Base-by-base conservation (phyloP, 192 early-diverging fungal species). In the Thoreauomyces humboldtii region DNA sequence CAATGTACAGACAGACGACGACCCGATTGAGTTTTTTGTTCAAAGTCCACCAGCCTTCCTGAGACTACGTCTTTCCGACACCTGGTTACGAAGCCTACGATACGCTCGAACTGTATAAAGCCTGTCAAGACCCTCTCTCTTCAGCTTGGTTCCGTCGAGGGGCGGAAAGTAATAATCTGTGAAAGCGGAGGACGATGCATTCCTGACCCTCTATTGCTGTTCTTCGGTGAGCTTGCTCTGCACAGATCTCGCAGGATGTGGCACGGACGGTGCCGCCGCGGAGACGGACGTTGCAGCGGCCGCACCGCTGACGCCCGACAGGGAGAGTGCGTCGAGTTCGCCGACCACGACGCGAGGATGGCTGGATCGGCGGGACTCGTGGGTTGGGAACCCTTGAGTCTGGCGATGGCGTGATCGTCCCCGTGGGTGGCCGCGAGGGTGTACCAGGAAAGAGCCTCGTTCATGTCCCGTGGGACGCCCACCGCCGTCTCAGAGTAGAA, bases 371-470 rank as follows among this genome's bases (percentile, higher is more conserved):
- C 57, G 7, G 57, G 57, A 38, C 41, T 37, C 15, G 41, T 59
- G 19, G 57, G 57, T 19, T 37, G 35, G 41, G 35, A 43, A 5
- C 57, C 57, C 21, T 59, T 43, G 4, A 59, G 41, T 9, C 57
- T 59, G n/a, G 57, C 35, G 12, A 59, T 29, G 12, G 57, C 57
- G 41, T 59, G 57, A 21, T 37, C 36, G 34, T 59, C 57, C 4
- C 57, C 57, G 41, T 59, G 57, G 21, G 36, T 37, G 7, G 57
- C 57, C 0, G 57, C 57, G 21, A 59, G 21, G 17, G 57, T 59
- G 34, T 59, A 59, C 57, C 57, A 59, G 24, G 24, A 17, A 4
- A 59, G 41, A 6, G 57, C 57, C 28, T 59, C 57, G 36, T 59
- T 37, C 57, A 59, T 59, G 41, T 59, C 57, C 14, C 34, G 36